Conservation (phyloP, 2,329 filamentous ascomycete species). For the Alternaria arbusti region DNA sequence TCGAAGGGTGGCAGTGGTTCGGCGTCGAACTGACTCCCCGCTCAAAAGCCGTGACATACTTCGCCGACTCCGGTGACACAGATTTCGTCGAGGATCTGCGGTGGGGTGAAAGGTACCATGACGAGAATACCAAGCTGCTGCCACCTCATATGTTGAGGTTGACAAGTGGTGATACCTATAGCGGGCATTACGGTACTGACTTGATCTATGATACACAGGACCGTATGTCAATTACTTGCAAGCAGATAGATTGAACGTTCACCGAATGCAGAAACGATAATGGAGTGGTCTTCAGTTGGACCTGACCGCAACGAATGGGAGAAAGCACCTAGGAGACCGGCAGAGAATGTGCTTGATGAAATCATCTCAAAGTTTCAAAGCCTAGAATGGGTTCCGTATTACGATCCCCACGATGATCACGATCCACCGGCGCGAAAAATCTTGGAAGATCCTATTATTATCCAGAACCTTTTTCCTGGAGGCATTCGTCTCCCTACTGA, state of each 20-base stretch:
- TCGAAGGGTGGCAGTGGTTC: not conserved
- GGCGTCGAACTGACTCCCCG: not conserved
- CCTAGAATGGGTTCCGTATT: not conserved
- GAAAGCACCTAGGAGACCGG: no score
- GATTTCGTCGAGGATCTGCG: not conserved
- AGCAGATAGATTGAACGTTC: fast-evolving
- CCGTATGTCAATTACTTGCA: not conserved
- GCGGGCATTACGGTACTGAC: not conserved
- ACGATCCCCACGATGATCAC: no score
- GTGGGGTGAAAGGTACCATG: not conserved
- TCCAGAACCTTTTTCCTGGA: not conserved
- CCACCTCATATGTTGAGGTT: not conserved
- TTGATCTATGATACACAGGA: not conserved
- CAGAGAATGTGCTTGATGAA: not conserved
- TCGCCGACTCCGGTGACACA: not conserved
- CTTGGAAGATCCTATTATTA: not conserved
- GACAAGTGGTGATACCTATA: not conserved
- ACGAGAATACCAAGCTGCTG: not conserved
- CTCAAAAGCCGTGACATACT: not conserved
- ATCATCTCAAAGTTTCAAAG: not conserved
- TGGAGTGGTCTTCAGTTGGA: not conserved
- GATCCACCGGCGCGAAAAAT: not conserved
- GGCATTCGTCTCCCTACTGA: not conserved
- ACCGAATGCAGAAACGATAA: not conserved
- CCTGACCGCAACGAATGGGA: not conserved